A percentile compares a stretch with the other conserved stretches of the same genome.
Evolutionary conservation across 2,329 filamentous ascomycete genomes (phyloP).

Genomic region (Diaporthe ampelina): DNA sequence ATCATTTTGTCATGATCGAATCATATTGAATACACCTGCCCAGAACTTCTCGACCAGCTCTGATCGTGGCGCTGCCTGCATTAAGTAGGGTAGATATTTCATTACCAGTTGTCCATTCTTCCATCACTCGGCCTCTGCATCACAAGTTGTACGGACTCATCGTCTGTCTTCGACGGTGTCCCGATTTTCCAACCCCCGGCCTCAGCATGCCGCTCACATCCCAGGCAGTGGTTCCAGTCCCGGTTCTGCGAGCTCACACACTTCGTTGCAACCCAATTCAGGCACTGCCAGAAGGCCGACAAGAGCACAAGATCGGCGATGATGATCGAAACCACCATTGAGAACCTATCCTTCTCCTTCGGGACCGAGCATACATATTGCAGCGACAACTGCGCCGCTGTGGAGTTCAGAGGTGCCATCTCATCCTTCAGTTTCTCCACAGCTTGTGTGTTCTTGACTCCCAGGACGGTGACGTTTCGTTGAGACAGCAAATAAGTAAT

Average conservation of each 20-base stretch:
- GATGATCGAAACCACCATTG: constrained; percentile 1
- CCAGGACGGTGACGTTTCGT: not conserved
- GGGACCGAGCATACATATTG: constrained; percentile 19
- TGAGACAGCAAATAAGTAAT: constrained; percentile 12
- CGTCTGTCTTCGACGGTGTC: not conserved
- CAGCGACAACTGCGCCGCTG: not conserved
- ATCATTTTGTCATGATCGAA: too few relatives aligned
- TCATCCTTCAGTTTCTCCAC: not conserved
- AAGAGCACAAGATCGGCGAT: not conserved
- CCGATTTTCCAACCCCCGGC: not conserved
- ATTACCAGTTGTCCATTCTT: not conserved
- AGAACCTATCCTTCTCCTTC: not conserved
- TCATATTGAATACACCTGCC: too few relatives aligned
- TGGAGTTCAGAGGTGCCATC: constrained; percentile 9
- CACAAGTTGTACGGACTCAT: constrained; percentile 7
- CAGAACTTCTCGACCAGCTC: too few relatives aligned
- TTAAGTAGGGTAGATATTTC: too few relatives aligned
- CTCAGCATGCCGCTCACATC: not conserved
- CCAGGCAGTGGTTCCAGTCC: not conserved
- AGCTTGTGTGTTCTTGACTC: not conserved
- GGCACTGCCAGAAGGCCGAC: not conserved
- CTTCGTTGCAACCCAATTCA: constrained; percentile 3
- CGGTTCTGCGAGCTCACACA: not conserved
- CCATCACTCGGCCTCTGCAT: not conserved
- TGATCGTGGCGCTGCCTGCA: too few relatives aligned